These are phyloP conservation scores for Gliomastix tumulicola DNA, from an alignment of 2,329 filamentous ascomycete genomes.

Conservation along the genomic window DNA sequence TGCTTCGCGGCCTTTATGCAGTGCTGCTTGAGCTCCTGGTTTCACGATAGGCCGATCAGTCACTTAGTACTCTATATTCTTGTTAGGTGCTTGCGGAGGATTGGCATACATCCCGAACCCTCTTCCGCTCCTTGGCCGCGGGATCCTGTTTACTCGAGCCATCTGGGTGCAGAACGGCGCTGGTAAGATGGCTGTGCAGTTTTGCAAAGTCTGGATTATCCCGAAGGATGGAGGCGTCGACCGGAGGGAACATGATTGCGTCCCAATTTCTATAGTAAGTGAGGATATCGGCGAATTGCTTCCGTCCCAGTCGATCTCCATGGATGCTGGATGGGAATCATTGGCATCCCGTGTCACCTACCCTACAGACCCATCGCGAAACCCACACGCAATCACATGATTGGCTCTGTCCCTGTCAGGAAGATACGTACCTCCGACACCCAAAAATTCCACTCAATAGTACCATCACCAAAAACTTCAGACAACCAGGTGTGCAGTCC, in stretches of 20 bases:
- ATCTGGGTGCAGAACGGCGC: constrained; percentile 46
- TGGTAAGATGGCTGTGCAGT: constrained; percentile 48
- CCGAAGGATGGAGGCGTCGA: constrained; percentile 46
- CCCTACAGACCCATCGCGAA: constrained; percentile 21
- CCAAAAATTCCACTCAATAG: no score
- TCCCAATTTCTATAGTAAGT: no score
- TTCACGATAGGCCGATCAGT: no score
- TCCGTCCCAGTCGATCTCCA: not conserved
- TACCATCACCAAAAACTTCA: no score
- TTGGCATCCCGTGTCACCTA: no score
- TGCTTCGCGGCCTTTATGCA: constrained; percentile 41
- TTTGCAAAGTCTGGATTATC: constrained; percentile 54
- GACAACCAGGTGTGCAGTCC: no score
- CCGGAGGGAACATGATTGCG: constrained; percentile 48
- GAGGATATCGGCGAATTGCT: no score
- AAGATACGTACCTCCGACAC: no score
- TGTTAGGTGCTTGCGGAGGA: not conserved
- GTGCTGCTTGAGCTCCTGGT: constrained; percentile 42
- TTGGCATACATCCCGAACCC: constrained; percentile 38
- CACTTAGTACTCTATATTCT: not conserved
- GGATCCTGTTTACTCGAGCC: constrained; percentile 48
- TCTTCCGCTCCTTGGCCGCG: constrained; percentile 40
- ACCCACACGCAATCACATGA: constrained; percentile 25
- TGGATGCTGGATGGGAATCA: not conserved
- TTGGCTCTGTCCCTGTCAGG: no score